Evolutionary conservation across 2,329 filamentous ascomycete genomes (phyloP), one percentile per base, ranked within the genome.

Genomic region (Aspergillus sp.): DNA sequence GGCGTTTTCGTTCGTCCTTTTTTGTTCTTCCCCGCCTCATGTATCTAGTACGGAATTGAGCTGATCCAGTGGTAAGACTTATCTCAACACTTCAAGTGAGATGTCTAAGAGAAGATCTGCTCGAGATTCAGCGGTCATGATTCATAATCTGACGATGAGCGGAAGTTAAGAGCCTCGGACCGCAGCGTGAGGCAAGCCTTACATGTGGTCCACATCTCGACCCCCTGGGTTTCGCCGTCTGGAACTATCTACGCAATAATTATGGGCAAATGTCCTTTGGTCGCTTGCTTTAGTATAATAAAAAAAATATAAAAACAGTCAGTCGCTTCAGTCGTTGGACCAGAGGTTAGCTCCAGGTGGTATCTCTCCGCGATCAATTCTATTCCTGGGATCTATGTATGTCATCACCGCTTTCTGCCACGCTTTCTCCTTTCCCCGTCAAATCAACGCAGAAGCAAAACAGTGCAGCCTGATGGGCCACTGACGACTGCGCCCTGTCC

Each of bases 381-480:
- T 60, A 30, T 55, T 31, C 9, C 28, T 25, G 45, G 47, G 25
- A 28, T 28, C 25, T 25, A 53, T 43, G 58, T 50, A 54, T 54
- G 30, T 43, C 34, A 58, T 51, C 50, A 54, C 60, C 55, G 55
- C 60, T 55, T 30, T 47, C 22, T 57, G 34, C 43, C 49, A 38
- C 22, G 49, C 45, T 53, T 34, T 17, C 48, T 57, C 54, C 31
- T 62, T 54, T 45, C 28, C 51, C 52, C 61, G 48, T 34, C 45
- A 47, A 61, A 62, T 56, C 54, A 45, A 41, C 28, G 19, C 51
- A 55, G 53, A 61, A 68, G 66, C 53, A 56, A 61, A 69, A 70
- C 59, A 63, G 64, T 70, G 72, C 59, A 74, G 72, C 72, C 72
- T 72, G 69, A 66, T 66, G 65, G 34, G 66, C 64, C 66, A 67